Base-by-base conservation (phyloP, 805 yeast genomes). In the Hanseniaspora pseudoguilliermondii region DNA sequence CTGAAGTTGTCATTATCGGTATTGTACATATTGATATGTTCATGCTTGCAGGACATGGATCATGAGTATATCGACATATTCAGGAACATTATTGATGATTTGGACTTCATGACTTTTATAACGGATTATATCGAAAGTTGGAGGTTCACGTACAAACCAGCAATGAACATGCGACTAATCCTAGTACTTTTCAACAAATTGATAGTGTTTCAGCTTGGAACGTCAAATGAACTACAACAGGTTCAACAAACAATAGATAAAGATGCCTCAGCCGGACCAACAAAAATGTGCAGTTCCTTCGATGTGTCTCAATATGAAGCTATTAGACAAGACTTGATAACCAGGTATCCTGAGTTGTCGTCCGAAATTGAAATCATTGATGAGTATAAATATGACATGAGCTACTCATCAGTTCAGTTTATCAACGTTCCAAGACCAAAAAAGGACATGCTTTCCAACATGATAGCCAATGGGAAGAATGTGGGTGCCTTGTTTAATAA, bases 281-380 rank as follows among this genome's bases (percentile, higher is more conserved):
- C 29, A 15, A 16, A 41, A 41, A 41, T 16, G 8, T 41, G 71
- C 34, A 62, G 69, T 34, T 71, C 71, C 46, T 77, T 75, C 63
- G 72, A 65, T 1, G 57, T 64, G 0, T 68, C 86, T n/a, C 95
- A 90, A 60, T 91, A 86, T 64, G 82, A 81, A 63, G 80, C 85
- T 7, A 89, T 86, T 64, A 74, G 88, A 59, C 86, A 85, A 53
- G 95, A 87, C 58, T 66, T 90, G 2, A 66, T 74, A 4, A 77
- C 87, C 11, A 76, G 95, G 59, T 91, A 81, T 64, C 97, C 98
- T 0, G 70, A 86, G 5, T 83, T 73, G 59, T 64, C 71, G n/a
- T 46, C 47, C 8, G 41, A 44, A 23, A 48, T 49, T 15, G 42
- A 29, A 5, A 79, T 84, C 15, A 81, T 83, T 0, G 68, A 72